Evolutionary conservation across 495 filamentous ascomycete genomes (phyloP).

Genomic region (Chaetomium fimeti): DNA sequence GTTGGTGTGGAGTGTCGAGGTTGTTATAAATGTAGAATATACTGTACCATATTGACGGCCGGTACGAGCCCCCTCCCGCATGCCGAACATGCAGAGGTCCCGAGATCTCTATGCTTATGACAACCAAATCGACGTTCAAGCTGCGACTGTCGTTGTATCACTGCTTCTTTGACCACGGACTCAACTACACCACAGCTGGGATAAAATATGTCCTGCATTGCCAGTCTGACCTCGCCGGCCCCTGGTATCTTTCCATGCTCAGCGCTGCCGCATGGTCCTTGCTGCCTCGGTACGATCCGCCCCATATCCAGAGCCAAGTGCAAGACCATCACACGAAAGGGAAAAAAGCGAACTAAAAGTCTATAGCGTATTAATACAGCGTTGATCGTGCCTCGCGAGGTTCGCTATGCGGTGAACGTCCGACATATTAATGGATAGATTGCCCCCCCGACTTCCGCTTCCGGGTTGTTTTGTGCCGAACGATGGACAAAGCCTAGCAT

Average conservation of each 20-base stretch:
- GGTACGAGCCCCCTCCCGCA: background rate
- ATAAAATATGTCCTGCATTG: slow-evolving; percentile 4
- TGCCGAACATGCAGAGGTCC: background rate
- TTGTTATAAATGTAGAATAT: slow-evolving; percentile 12
- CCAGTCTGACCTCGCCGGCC: background rate
- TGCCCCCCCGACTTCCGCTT: background rate
- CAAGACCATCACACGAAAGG: background rate
- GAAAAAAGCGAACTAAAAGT: slow-evolving; percentile 24
- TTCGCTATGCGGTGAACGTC: slow-evolving; percentile 9
- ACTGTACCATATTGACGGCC: slow-evolving; percentile 10
- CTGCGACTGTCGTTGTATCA: background rate
- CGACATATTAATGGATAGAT: slow-evolving; percentile 3
- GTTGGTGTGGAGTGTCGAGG: background rate
- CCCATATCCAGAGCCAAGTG: background rate
- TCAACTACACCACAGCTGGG: background rate
- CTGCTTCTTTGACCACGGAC: background rate
- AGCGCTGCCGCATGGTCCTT: background rate
- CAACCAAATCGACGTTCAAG: no score
- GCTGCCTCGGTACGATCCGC: background rate
- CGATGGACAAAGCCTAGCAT: background rate
- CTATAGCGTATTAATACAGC: slow-evolving; percentile 32
- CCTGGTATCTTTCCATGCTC: background rate
- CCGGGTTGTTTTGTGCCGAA: background rate
- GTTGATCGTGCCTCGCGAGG: slow-evolving; percentile 16
- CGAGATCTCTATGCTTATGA: no score